Percentiles rank a stretch among this genome's conserved stretches.
These are phyloP conservation scores for Bacidia rubella DNA, from an alignment of 495 filamentous ascomycete species.

Conservation along the genomic window DNA sequence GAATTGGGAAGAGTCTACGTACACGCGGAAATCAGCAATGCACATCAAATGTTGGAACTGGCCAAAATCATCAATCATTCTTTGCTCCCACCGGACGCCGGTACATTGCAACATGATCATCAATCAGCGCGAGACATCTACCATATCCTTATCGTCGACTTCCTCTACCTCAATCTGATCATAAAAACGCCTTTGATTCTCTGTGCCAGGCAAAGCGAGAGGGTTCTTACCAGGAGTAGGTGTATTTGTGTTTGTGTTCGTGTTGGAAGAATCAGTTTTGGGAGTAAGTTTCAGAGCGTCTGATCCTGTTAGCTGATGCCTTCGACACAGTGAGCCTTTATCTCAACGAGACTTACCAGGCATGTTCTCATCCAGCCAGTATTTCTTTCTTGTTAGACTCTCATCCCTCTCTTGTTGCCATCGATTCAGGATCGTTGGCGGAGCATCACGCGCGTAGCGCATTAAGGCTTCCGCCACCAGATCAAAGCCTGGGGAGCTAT, in stretches of 20 bases:
- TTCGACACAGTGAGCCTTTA: too few relatives aligned
- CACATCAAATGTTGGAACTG: neutral
- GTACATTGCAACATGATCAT: neutral
- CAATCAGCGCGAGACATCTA: conserved; percentile 15
- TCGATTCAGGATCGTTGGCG: conserved; percentile 39
- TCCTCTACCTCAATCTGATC: conserved; percentile 22
- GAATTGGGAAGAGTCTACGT: conserved; percentile 20
- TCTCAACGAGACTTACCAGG: conserved; percentile 13
- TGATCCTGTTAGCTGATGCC: conserved; percentile 7
- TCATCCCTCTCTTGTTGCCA: conserved; percentile 53
- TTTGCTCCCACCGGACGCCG: neutral
- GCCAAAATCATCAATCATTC: neutral
- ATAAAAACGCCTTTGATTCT: conserved; percentile 9
- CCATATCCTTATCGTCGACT: conserved; percentile 19
- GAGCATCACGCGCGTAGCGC: conserved; percentile 51
- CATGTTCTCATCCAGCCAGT: conserved; percentile 18
- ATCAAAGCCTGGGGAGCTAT: conserved; percentile 58
- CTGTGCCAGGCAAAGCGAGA: conserved; percentile 12
- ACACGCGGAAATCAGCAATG: conserved; percentile 18
- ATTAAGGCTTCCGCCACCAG: conserved; percentile 58
- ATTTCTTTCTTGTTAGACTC: conserved; percentile 29
- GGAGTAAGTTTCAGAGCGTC: conserved; percentile 14
- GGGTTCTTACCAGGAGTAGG: conserved; percentile 17
- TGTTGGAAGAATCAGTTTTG: conserved; percentile 14
- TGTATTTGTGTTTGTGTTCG: too few relatives aligned